Percentiles rank a stretch among this genome's conserved stretches.
phyloP scores from a whole-genome alignment of 129 eudicot species.

The Flaveria linearis region DNA sequence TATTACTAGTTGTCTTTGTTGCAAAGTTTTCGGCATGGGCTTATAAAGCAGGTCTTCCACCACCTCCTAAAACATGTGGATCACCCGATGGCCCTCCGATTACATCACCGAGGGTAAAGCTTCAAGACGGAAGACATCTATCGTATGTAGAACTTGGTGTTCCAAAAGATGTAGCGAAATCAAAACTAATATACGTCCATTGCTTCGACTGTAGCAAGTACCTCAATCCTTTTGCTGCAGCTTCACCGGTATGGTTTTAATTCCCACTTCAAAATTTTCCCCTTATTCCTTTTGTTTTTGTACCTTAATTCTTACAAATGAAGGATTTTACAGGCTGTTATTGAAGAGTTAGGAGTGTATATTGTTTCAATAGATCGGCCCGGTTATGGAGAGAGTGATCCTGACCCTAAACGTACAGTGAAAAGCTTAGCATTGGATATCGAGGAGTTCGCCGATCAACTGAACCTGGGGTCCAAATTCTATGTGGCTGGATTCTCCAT shows the following conservation, averaged over 20 bases:
- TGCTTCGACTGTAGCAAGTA: conserved; percentile 61
- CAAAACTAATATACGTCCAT: conserved; percentile 62
- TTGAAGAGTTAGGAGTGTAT: conserved; percentile 62
- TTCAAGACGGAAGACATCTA: conserved; percentile 73
- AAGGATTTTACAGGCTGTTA: conserved; percentile 40
- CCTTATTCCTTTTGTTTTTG: not conserved
- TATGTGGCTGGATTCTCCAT: conserved; percentile 64
- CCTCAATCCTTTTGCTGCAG: conserved; percentile 45
- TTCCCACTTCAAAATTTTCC: not conserved
- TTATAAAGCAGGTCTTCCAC: conserved; percentile 59
- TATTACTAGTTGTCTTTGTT: conserved; percentile 36
- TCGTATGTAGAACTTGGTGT: conserved; percentile 71
- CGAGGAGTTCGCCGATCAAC: conserved; percentile 75
- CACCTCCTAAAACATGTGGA: conserved; percentile 62
- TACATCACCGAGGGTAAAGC: conserved; percentile 66
- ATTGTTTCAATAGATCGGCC: conserved; percentile 68
- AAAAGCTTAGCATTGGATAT: conserved; percentile 66
- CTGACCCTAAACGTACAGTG: conserved; percentile 56
- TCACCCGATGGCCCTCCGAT: conserved; percentile 64
- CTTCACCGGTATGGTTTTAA: conserved; percentile 44
- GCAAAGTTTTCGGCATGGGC: conserved; percentile 58
- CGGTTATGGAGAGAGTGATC: conserved; percentile 93
- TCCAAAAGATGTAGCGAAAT: conserved; percentile 59
- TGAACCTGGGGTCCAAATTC: conserved; percentile 66
- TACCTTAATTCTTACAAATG: not conserved